phyloP scores from a whole-genome alignment of 2,329 filamentous ascomycete genomes.

The Fusarium coicis region DNA sequence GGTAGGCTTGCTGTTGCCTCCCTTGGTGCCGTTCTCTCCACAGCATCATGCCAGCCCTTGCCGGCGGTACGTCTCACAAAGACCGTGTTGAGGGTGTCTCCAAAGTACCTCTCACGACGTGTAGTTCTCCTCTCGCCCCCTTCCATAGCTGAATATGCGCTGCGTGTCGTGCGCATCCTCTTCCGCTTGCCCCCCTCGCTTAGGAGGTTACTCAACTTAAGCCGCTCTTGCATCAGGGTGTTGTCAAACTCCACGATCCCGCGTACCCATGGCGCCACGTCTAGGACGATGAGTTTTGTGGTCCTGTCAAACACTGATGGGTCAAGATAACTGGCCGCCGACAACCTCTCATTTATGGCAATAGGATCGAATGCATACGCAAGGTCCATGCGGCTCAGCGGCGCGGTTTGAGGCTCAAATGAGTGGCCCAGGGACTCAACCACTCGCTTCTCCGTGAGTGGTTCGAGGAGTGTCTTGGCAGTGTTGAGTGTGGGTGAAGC shows the following conservation, averaged over 20 bases:
- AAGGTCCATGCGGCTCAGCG: slow-evolving; percentile 62
- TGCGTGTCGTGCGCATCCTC: slow-evolving; percentile 75
- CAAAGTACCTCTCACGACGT: slow-evolving; percentile 79
- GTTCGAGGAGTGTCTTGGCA: slow-evolving; percentile 23
- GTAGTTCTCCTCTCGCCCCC: slow-evolving; percentile 75
- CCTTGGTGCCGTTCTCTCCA: slow-evolving; percentile 22
- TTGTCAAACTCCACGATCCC: slow-evolving; percentile 83
- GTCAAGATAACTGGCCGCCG: slow-evolving; percentile 59
- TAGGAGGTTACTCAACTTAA: slow-evolving; percentile 70
- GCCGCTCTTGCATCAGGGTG: slow-evolving; percentile 73
- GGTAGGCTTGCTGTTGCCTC: slow-evolving; percentile 25
- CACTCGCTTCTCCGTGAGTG: slow-evolving; percentile 49
- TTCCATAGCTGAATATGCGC: slow-evolving; percentile 80
- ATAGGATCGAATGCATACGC: slow-evolving; percentile 71
- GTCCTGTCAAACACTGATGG: slow-evolving; percentile 83
- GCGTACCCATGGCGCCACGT: slow-evolving; percentile 91
- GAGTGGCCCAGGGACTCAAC: slow-evolving; percentile 53
- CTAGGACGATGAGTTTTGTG: slow-evolving; percentile 71
- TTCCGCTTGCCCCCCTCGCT: slow-evolving; percentile 64
- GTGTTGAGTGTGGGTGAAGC: neutral
- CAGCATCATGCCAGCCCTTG: slow-evolving; percentile 51
- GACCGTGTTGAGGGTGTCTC: slow-evolving; percentile 66
- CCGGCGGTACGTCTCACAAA: slow-evolving; percentile 74
- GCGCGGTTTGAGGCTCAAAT: slow-evolving; percentile 43
- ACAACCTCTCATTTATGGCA: slow-evolving; percentile 60